Evolutionary conservation across 441 rosid species (phyloP), one percentile per base, ranked within the genome.

Genomic region (Bruguiera hainesii): DNA sequence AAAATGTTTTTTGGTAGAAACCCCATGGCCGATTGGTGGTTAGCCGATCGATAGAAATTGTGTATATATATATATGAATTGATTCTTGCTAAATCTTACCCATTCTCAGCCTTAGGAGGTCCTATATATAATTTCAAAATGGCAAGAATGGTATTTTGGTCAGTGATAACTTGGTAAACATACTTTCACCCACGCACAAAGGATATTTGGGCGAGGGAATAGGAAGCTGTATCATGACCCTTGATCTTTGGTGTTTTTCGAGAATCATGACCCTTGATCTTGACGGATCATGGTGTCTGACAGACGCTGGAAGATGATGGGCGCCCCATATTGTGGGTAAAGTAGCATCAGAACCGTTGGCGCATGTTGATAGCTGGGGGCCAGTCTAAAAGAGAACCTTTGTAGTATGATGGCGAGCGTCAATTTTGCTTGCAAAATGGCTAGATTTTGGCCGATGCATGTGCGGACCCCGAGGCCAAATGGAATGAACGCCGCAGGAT

Each of bases 291-390:
- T 60, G 33, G 66, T 23, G 59, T 61, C 39, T 23, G 71, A 19
- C 62, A 85, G 69, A 9, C 72, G 80, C 50, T 77, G 74, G 48
- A 90, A 95, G 63, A 81, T 86, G 77, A 95, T 73, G 1, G 97
- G 99, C 2, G 98, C 99, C n/a, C 99, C 99, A 20, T 82, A 75
- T 70, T 95, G 99, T 15, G 99, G 99, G 79, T 95, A 85, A 7
- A 95, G 83, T 49, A 95, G 76, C 97, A 95, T 88, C 46, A 87
- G 85, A 48, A 95, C 98, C 21, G 96, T 95, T 0, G 99, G 99
- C 26, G 99, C 98, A 46, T 95, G 98, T 68, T 82, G 88, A 70
- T 95, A 95, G 56, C 74, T 76, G 2, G 97, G 94, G 23, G 98
- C 89, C 79, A 95, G 71, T 49, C 57, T 82, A 65, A 91, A 90